Evolutionary conservation across 345 rosid species (phyloP), one percentile per base, ranked within the genome.

Genomic region (Lumnitzera littorea): DNA sequence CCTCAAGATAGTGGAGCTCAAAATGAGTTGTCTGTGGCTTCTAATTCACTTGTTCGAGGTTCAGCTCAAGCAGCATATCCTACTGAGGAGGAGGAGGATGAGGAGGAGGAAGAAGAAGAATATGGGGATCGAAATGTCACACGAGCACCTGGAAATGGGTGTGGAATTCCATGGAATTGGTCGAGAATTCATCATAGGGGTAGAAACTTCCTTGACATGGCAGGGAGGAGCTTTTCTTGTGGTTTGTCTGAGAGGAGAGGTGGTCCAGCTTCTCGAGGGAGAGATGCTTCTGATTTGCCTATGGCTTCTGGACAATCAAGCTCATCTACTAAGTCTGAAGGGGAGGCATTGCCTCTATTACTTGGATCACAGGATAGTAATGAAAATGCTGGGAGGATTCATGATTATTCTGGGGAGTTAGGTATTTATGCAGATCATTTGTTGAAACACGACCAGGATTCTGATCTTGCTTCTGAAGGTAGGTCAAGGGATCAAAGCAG

Each of bases 141-240:
- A 8, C 67, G 75, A 65, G 92, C 73, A 71, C 97, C 96, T 2
- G 71, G 80, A 70, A 94, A 90, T 59, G 91, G 95, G 48, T 95
- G 99, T 73, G 99, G 99, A 51, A 78, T 95, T 52, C 97, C 96
- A 1, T 95, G 86, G 82, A 95, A 95, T 63, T 95, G 99, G 99
- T 95, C 99, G 7, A 82, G 95, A 65, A 91, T 95, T 66, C 99
- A 95, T 72, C 76, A 86, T 24, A 73, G 92, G 67, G 86, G 99
- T 47, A 88, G 73, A 67, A 95, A 75, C 15, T 76, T 95, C 65
- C 81, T 95, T 10, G 97, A 95, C 75, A 82, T 72, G 70, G 99
- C 99, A 23, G 99, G 99, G 46, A 75, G 95, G 76, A 90, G 97
- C 74, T 82, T 95, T 47, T 88, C 99, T 57, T 95, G 97, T 68